Evolutionary conservation across 2,329 filamentous ascomycete species (phyloP), one percentile per base, ranked within the genome.

Genomic region (Sarocladiaceae sp.): DNA sequence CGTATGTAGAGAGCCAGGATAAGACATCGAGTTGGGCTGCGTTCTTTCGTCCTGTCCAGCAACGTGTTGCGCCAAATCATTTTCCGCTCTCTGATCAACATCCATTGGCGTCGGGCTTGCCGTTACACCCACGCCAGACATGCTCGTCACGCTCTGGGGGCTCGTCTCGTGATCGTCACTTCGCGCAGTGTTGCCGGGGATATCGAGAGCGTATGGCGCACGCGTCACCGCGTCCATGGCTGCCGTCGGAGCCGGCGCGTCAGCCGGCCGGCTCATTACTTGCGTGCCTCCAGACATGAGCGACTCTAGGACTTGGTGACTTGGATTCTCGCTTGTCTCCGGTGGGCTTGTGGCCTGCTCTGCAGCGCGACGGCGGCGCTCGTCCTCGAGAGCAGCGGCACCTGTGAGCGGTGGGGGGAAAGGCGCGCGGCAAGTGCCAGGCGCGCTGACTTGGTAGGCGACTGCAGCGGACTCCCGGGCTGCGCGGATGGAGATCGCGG

Each of bases 31-130:
- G 15, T 65, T 66, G n/a, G 71, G 68, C n/a, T 71, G 70, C 1
- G 69, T 63, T 53, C 77, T 77, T 52, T 80, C 76, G 50, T 79
- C 77, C 63, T 78, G 77, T 23, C 70, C 71, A 39, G 71, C 72
- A 42, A 75, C 70, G 42, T 70, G 66, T 50, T 58, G 61, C 20
- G 64, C 55, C 61, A 66, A 54, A 59, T 64, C 57, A 63, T 73
- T 56, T 54, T 69, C 58, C 52, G 63, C 64, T 52, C 70, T 75
- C 39, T 64, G 62, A 57, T 82, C 79, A 46, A 82, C 65, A 12
- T 82, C 79, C 77, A 82, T 80, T 25, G 77, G 71, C 1, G 66
- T 71, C 25, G 79, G 77, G 55, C 76, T 82, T 50, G 74, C 70
- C 8, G 76, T 75, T 7, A 80, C 71, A 2, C 71, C 61, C 25